Evolutionary conservation across 2,329 filamentous ascomycete genomes (phyloP).

Genomic region (Orbilia oligospora): DNA sequence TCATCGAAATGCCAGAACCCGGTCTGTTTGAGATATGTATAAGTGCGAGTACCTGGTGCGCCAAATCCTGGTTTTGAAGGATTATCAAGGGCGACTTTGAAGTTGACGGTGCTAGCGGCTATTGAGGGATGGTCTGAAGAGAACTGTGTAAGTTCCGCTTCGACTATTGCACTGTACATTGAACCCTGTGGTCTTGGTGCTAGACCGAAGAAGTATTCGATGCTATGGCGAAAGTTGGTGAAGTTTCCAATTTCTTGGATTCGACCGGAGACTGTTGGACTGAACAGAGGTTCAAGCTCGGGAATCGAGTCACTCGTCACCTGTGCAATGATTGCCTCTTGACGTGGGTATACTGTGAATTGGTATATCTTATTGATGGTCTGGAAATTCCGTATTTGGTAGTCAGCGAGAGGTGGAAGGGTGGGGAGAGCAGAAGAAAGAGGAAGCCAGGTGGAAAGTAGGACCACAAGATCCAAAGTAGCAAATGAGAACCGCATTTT

Average conservation of each 20-base stretch:
- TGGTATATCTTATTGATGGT: constrained; percentile 67
- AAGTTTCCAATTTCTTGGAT: constrained; percentile 69
- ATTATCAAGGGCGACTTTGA: constrained; percentile 53
- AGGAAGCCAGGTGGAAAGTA: neutral
- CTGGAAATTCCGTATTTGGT: constrained; percentile 62
- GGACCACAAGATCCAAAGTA: constrained; percentile 7
- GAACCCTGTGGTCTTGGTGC: constrained; percentile 34
- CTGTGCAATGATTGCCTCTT: constrained; percentile 66
- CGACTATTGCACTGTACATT: constrained; percentile 7
- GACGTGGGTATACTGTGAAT: constrained; percentile 67
- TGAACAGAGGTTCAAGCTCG: constrained; percentile 66
- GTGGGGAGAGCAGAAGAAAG: neutral
- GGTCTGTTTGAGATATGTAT: constrained; percentile 66
- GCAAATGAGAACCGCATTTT: neutral
- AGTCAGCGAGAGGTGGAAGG: neutral
- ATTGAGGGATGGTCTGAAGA: constrained; percentile 41
- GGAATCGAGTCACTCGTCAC: constrained; percentile 66
- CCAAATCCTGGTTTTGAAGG: neutral
- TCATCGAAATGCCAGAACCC: constrained; percentile 70
- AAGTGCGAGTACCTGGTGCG: constrained; percentile 61
- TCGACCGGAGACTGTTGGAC: constrained; percentile 66
- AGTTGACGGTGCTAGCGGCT: constrained; percentile 40
- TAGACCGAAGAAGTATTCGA: constrained; percentile 66
- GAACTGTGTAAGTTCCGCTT: constrained; percentile 38
- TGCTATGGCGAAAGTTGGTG: constrained; percentile 67